Conservation (phyloP, 192 early-diverging fungal genomes). For the Spizellomyces punctatus region DNA sequence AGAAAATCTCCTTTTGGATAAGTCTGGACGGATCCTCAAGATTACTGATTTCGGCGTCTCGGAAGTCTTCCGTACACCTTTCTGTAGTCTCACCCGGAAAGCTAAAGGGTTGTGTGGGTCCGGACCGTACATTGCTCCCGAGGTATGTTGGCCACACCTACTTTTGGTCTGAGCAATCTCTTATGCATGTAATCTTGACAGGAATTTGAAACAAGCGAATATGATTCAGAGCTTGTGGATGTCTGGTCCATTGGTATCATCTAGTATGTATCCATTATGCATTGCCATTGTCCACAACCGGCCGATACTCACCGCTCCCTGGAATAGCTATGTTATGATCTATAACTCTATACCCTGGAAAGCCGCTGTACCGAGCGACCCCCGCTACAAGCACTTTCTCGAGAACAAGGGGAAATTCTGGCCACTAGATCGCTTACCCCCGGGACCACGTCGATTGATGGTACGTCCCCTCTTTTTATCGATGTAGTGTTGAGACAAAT, state of each 20-base stretch:
- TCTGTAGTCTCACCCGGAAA: conserved; percentile 74
- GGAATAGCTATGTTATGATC: conserved; percentile 56
- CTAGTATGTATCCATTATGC: conserved; percentile 73
- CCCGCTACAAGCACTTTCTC: conserved; percentile 51
- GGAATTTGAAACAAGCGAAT: conserved; percentile 71
- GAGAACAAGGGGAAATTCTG: conserved; percentile 60
- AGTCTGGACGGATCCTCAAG: conserved; percentile 76
- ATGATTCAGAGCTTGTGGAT: conserved; percentile 89
- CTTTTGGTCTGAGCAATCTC: too few relatives aligned
- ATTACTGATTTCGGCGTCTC: conserved; percentile 99
- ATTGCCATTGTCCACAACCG: background rate
- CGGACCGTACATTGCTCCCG: conserved; percentile 97
- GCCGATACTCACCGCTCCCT: background rate
- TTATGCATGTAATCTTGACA: too few relatives aligned
- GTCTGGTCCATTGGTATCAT: conserved; percentile 96
- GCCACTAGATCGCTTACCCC: conserved; percentile 72
- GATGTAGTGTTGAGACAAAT: too few relatives aligned
- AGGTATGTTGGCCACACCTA: background rate
- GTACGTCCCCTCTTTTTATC: too few relatives aligned
- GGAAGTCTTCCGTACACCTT: conserved; percentile 90
- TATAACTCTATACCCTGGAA: conserved; percentile 63
- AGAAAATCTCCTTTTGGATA: conserved; percentile 89
- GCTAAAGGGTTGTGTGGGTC: conserved; percentile 92
- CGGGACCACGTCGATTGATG: conserved; percentile 72
- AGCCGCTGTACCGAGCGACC: conserved; percentile 40